Conservation (phyloP, 768 basidiomycete genomes). For the Phanerochaete carnosa region DNA sequence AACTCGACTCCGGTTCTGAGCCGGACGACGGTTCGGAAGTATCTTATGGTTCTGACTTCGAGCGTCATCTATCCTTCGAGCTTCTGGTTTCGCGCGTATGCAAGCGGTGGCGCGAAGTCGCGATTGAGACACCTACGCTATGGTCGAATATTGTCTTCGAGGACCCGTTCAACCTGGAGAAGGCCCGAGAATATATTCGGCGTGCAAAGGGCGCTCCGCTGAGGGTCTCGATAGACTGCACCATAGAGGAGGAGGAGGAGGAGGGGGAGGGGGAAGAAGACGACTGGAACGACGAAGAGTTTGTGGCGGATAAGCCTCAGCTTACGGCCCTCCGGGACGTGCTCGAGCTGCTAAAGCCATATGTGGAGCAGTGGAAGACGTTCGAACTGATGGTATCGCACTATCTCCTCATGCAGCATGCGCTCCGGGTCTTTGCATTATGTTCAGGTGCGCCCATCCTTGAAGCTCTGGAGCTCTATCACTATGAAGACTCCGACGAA, state of each 20-base stretch:
- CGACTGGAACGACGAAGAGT: constrained; percentile 13
- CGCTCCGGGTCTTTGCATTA: constrained; percentile 41
- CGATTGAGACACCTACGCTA: constrained; percentile 49
- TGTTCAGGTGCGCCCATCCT: constrained; percentile 51
- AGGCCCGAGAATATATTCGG: constrained; percentile 42
- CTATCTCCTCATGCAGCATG: constrained; percentile 36
- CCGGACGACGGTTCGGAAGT: constrained; percentile 19
- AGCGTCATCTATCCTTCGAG: constrained; percentile 35
- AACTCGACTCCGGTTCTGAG: background rate
- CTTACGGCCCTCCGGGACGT: constrained; percentile 18
- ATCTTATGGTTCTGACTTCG: constrained; percentile 16
- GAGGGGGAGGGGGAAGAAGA: constrained; percentile 13
- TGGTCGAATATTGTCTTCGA: constrained; percentile 48
- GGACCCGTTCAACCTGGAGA: constrained; percentile 37
- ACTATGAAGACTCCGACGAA: constrained; percentile 44
- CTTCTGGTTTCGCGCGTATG: constrained; percentile 60
- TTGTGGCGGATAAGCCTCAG: constrained; percentile 12
- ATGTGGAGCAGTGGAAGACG: constrained; percentile 50
- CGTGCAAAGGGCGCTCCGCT: constrained; percentile 55
- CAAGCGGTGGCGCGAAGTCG: constrained; percentile 49
- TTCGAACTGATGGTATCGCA: constrained; percentile 44
- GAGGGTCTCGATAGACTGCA: constrained; percentile 42
- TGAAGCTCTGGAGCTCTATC: constrained; percentile 50
- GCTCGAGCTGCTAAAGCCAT: constrained; percentile 43
- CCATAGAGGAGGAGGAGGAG: constrained; percentile 21